phyloP scores from a whole-genome alignment of 164 flowering plant species.

The Berberis thunbergii region DNA sequence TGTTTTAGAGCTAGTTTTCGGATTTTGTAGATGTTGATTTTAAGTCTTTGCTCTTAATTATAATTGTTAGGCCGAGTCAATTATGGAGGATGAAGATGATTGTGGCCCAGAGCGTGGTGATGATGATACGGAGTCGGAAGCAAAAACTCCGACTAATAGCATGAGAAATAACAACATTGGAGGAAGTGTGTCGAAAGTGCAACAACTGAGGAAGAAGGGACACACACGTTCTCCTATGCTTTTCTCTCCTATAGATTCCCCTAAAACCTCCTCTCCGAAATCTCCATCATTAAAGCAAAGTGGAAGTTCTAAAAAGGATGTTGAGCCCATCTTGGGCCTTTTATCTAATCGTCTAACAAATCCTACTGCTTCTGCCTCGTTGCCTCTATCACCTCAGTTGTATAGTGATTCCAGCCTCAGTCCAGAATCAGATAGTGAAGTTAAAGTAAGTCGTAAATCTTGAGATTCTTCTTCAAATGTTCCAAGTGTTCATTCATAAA shows the following conservation, averaged over 20 bases:
- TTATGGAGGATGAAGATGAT: conserved; percentile 34
- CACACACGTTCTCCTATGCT: conserved; percentile 22
- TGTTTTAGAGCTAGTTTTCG: not conserved
- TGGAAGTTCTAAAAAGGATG: conserved; percentile 17
- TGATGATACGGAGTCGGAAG: conserved; percentile 17
- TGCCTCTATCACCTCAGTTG: conserved; percentile 33
- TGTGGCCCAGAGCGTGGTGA: conserved; percentile 22
- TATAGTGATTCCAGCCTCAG: conserved; percentile 24
- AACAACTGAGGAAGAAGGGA: conserved; percentile 8
- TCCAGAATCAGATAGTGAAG: conserved; percentile 44
- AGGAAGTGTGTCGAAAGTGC: conserved; percentile 14
- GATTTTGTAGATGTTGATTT: not conserved
- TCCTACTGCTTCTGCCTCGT: conserved; percentile 18
- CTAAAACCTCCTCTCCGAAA: conserved; percentile 33
- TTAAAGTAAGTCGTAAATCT: conserved; percentile 19
- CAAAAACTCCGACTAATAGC: conserved; percentile 12
- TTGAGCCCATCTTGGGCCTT: conserved; percentile 36
- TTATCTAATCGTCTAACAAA: conserved; percentile 27
- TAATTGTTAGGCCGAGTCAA: conserved; percentile 21
- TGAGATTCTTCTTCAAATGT: no score
- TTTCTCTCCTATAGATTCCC: conserved; percentile 40
- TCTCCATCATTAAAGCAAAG: conserved; percentile 28
- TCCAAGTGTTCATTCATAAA: no score
- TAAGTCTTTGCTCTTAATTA: conserved; percentile 4
- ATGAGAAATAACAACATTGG: conserved; percentile 11